Base-by-base conservation (phyloP, 257 asterid species). In the Echites panduratus region DNA sequence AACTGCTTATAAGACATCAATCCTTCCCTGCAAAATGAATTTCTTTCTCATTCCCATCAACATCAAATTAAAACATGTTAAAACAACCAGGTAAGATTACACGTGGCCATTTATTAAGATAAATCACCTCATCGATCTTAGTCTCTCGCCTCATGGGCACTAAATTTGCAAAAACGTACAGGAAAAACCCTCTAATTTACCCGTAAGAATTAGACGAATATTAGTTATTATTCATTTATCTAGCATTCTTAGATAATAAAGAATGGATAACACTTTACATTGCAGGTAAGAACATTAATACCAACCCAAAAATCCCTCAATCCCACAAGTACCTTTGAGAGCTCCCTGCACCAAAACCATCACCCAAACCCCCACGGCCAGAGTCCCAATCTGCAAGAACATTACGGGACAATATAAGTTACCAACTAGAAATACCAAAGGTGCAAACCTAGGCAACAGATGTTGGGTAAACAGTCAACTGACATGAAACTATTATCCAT, bases 1-100 rank as follows among this genome's bases (percentile, higher is more conserved):
- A 95, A 95, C 79, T 90, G 99, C 91, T 95, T 95, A 86, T 95
- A 95, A 64, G 99, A 95, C 98, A 91, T 85, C 97, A 95, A 85
- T 72, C 99, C 99, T 83, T 95, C 98, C 83, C 99, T 95, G 85
- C 65, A 73, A 64, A 19, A 64, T 38, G 26, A 38, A 19, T 67
- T 67, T 24, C 56, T 44, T 67, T 67, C 14, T 67, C 57, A 44
- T 22, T 44, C 10, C 57, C 69, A 63, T 64, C 14, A 67, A 67
- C 9, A 41, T 24, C 57, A 45, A 48, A 67, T 44, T 5, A 44
- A 44, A 7, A 16, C 0, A 47, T 0, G 16, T 4, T 2, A 19
- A 59, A 66, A 66, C 68, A 63, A 16, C 45, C 2, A 5, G 32
- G 44, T 29, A 61, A 32, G 3, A 32, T 11, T 14, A 61, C 5